A percentile compares a stretch with the other conserved stretches of the same genome.
phyloP scores from a whole-genome alignment of 352 stramenopile species.

The Globisporangium okanoganense region DNA sequence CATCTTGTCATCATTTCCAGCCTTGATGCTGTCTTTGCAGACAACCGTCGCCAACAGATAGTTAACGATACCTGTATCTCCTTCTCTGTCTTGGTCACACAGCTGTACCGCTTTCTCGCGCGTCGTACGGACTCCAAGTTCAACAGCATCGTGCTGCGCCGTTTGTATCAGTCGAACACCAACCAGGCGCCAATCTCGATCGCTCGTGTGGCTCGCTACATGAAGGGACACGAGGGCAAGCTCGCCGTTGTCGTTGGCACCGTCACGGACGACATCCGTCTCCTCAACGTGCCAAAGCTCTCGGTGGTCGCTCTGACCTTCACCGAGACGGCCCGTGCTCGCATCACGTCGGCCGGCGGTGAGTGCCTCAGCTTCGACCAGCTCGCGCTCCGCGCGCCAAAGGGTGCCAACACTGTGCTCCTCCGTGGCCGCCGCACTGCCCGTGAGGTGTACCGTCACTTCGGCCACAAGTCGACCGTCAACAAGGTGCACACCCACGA shows the following conservation, averaged over 20 bases:
- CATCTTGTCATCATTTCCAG: neutral
- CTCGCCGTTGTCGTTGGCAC: conserved; percentile 98
- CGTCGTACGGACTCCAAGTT: conserved; percentile 99
- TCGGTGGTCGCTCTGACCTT: conserved; percentile 96
- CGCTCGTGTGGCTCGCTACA: conserved; percentile 95
- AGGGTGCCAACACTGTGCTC: conserved; percentile 98
- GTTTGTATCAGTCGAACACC: conserved; percentile 99
- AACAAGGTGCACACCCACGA: conserved; percentile 98
- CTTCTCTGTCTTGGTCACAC: neutral
- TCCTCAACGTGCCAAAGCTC: conserved; percentile 95
- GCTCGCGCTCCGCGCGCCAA: conserved; percentile 96
- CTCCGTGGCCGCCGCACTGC: conserved; percentile 97
- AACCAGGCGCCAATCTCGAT: conserved; percentile 98
- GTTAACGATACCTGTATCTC: neutral
- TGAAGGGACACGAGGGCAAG: conserved; percentile 99
- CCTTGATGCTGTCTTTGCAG: conserved; percentile 23
- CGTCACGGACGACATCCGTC: conserved; percentile 98
- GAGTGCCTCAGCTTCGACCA: conserved; percentile 99
- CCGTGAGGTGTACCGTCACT: conserved; percentile 97
- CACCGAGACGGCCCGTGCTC: conserved; percentile 96
- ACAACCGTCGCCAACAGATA: neutral
- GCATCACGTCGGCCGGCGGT: conserved; percentile 97
- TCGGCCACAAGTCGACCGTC: conserved; percentile 96
- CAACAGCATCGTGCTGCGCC: conserved; percentile 97
- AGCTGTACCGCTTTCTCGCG: conserved; percentile 96